A percentile compares a stretch with the other conserved stretches of the same genome.
phyloP scores from a whole-genome alignment of 2,329 filamentous ascomycete genomes.

The Calonectria ilicicola region DNA sequence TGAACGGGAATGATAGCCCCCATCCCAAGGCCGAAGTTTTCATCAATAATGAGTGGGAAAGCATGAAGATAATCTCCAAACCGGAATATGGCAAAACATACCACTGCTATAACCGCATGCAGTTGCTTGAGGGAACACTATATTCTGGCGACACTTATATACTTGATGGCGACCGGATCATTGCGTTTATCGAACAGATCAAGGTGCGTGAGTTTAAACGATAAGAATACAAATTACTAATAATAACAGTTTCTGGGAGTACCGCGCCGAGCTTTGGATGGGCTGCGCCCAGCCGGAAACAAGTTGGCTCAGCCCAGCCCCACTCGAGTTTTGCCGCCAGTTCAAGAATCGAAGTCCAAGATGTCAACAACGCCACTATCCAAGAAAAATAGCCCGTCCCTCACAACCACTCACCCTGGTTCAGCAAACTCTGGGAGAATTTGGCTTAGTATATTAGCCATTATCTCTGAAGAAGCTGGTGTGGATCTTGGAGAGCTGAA shows the following conservation, averaged over 20 bases:
- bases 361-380: neutral
- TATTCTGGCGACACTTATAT: constrained; percentile 65
- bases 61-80: constrained; percentile 56
- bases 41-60: constrained; percentile 71
- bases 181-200: constrained; percentile 65
- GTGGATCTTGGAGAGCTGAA: constrained; percentile 74
- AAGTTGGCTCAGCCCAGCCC: neutral
- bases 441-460: constrained; percentile 43
- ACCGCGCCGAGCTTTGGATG: constrained; percentile 29
- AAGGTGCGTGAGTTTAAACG: constrained; percentile 48
- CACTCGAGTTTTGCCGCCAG: neutral
- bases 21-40: constrained; percentile 67
- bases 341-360: neutral
- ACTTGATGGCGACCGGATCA: constrained; percentile 64
- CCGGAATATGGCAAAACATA: constrained; percentile 56
- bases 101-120: constrained; percentile 69
- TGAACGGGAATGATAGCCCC: constrained; percentile 65
- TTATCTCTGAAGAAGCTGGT: constrained; percentile 75
- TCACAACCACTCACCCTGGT: neutral
- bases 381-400: constrained; percentile 42
- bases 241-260: constrained; percentile 23
- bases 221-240: neutral
- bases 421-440: neutral
- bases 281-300: constrained; percentile 4
- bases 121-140: constrained; percentile 56